Base-by-base conservation (phyloP, 108 stramenopile species). In the Cyclostephanos tholiformis region DNA sequence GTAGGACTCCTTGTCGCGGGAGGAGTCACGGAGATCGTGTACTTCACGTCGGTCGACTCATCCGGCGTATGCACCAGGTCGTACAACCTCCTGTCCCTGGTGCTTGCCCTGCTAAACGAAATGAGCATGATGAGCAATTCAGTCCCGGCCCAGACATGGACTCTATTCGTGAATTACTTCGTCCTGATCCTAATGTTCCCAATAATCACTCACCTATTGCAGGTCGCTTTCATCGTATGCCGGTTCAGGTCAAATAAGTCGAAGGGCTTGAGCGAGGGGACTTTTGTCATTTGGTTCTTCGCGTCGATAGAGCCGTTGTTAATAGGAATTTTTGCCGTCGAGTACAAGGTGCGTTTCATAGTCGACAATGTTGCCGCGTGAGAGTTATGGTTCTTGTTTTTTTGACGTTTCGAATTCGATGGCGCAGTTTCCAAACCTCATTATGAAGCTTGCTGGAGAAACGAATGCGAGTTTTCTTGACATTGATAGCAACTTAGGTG, bases 21-120 rank as follows among this genome's bases (percentile, higher is more conserved):
- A 9, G 53, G 77, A 9, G 25, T 82, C 4, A 35, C 60, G 23
- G 81, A 85, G 36, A 26, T 85, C 17, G 49, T 82, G 14, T 65
- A 38, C 51, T 82, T 85, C 50, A 52, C 44, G 48, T 79, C 81
- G 14, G 58, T 67, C 6, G 84, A 79, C 53, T 60, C 32, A 13
- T 43, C 59, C 44, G 67, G 49, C 5, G 68, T 60, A 11, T 85
- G 84, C 29, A 49, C 20, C 9, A 55, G 46, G 58, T 79, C 77
- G 0, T 85, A 75, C 74, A 85, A 85, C 51, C 49, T 85, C 27
- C 72, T 71, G 13, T 65, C 82, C 6, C 62, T 85, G 13, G 84
- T 71, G 16, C 75, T 68, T 26, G 84, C 81, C 26, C 27, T 82
- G 43, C 32, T 85, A 6, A 75, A 48, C 39, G 72, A 82, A 11